Conservation (phyloP, 768 basidiomycete species). For the Termitomyces titanicus region DNA sequence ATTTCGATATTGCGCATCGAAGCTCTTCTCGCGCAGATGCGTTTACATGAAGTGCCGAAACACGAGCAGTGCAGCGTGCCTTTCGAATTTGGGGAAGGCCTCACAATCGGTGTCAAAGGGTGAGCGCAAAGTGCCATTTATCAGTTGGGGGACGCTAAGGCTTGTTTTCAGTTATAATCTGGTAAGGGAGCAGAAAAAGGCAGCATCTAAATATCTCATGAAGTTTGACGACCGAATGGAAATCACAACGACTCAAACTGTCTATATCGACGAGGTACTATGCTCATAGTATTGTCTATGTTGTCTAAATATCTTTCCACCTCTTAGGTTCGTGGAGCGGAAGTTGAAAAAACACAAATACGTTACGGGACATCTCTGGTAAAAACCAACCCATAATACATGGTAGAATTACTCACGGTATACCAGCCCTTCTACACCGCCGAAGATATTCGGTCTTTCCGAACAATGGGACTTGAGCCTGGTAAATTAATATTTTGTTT, state of each 20-base stretch:
- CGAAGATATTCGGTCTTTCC: constrained; percentile 80
- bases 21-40: constrained; percentile 77
- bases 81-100: constrained; percentile 71
- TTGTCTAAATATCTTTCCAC: background rate
- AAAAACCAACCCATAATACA: constrained; percentile 14
- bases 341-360: constrained; percentile 42
- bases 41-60: constrained; percentile 79
- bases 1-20: constrained; percentile 76
- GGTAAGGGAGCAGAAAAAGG: constrained; percentile 85
- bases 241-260: constrained; percentile 65
- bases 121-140: constrained; percentile 22
- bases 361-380: constrained; percentile 42
- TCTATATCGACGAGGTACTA: constrained; percentile 80
- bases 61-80: constrained; percentile 82
- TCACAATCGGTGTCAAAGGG: constrained; percentile 83
- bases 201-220: constrained; percentile 76
- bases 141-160: background rate
- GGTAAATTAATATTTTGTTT: constrained; percentile 34
- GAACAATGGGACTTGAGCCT: constrained; percentile 76
- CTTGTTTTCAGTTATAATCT: constrained; percentile 69
- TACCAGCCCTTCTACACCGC: constrained; percentile 76
- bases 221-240: constrained; percentile 77
- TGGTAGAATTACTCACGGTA: background rate
- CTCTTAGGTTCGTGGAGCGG: constrained; percentile 40
- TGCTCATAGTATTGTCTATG: constrained; percentile 1